Evolutionary conservation across 768 basidiomycete genomes (phyloP).

Genomic region (Panellus pusillus): DNA sequence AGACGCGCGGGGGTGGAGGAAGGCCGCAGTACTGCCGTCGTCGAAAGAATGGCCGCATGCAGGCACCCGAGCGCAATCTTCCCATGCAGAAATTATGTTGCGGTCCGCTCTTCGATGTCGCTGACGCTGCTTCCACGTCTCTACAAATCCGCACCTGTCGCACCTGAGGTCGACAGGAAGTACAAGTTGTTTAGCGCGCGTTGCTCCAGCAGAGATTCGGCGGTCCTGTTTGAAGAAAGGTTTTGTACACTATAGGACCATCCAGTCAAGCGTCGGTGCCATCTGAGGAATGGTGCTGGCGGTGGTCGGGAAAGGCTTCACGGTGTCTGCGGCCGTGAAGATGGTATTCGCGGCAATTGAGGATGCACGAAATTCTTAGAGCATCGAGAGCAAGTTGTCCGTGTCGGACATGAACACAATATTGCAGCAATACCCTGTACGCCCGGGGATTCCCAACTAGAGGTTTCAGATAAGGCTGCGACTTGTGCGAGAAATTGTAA

Average conservation of each 20-base stretch:
- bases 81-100: conserved; percentile 69
- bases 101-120: conserved; percentile 70
- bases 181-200: conserved; percentile 69
- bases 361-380: conserved; percentile 65
- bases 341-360: conserved; percentile 55
- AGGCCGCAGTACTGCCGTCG: conserved; percentile 48
- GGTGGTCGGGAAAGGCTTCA: conserved; percentile 48
- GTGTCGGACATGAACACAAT: conserved; percentile 59
- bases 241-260: conserved; percentile 71
- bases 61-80: conserved; percentile 81
- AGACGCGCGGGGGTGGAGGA: conserved; percentile 33
- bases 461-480: background rate
- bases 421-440: conserved; percentile 75
- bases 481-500: background rate
- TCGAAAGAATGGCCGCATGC: conserved; percentile 80
- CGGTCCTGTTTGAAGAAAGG: conserved; percentile 61
- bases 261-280: conserved; percentile 59
- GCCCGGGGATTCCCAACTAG: conserved; percentile 87
- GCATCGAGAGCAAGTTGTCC: conserved; percentile 76
- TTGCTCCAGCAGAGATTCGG: conserved; percentile 42
- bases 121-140: conserved; percentile 66
- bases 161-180: conserved; percentile 22
- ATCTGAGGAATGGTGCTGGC: conserved; percentile 72
- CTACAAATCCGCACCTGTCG: conserved; percentile 46
- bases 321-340: conserved; percentile 49